Evolutionary conservation across 1,284 basidiomycete species (phyloP), one percentile per base, ranked within the genome.

Genomic region (Tilletiopsis washingtonensis): DNA sequence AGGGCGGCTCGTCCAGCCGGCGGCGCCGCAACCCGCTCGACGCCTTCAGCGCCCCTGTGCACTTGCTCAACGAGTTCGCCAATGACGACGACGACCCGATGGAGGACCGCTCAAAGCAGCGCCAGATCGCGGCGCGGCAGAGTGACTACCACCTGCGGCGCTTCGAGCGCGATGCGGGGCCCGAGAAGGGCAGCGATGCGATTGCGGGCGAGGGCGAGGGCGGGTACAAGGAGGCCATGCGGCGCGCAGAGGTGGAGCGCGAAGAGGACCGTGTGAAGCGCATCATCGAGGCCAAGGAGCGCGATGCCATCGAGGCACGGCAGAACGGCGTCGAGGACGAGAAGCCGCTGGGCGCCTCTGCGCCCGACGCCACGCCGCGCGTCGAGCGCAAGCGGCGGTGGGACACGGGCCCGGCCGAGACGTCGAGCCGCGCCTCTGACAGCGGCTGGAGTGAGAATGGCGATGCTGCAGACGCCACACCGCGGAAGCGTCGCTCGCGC

Each of bases 181-280:
- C 61, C 3, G 64, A 55, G 17, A 59, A 54, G 26, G 64, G 49
- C 1, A 45, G 47, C 20, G 67, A 68, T 44, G 56, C 66, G 3
- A 59, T 66, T 45, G 78, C 82, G 57, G 76, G 80, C 23, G 81
- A 81, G 5, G 87, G 90, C 69, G 88, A 88, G 49, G 76, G 77
- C 47, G 86, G 86, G 5, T 98, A 98, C 75, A 91, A 88, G 73
- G 91, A 97, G 69, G 88, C 91, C 19, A 99, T 98, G 94, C 80
- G 91, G 61, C 75, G 91, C 64, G 81, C 87, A 54, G 83, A 85
- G 71, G 75, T 99, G 69, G 91, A 98, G 78, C 84, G 89, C 74
- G 93, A 98, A 76, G 93, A 98, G 76, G 80, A 79, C 63, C 78
- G 89, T 50, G 91, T 98, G 20, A 79, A 81, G 69, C 78, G 82